These are phyloP conservation scores for Citrus sinensis DNA, from an alignment of 345 rosid genomes.

Conservation along the genomic window DNA sequence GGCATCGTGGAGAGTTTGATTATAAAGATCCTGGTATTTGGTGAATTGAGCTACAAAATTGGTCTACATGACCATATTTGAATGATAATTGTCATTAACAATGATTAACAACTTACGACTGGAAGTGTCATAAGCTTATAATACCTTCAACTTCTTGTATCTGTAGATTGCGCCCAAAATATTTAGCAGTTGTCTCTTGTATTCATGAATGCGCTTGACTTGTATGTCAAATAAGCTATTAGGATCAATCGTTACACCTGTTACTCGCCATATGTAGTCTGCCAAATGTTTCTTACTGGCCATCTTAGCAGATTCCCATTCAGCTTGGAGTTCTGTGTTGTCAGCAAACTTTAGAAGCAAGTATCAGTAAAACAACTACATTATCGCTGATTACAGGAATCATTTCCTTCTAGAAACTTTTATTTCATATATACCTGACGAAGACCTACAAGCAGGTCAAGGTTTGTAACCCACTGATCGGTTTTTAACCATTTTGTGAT, in stretches of 20 bases:
- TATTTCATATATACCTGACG: conserved; percentile 48
- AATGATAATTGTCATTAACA: not conserved
- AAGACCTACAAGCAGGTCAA: conserved; percentile 83
- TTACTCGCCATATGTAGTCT: conserved; percentile 60
- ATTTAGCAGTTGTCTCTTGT: conserved; percentile 93
- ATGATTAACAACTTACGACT: not conserved
- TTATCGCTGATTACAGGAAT: not conserved
- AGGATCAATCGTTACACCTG: conserved; percentile 76
- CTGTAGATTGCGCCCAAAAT: conserved; percentile 82
- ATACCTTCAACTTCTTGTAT: conserved; percentile 93
- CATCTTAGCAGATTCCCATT: conserved; percentile 93
- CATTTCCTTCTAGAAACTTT: not conserved
- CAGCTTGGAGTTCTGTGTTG: conserved; percentile 67
- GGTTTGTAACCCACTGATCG: conserved; percentile 83
- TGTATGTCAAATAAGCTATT: conserved; percentile 90
- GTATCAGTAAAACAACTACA: conserved; percentile 15
- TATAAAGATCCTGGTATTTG: not conserved
- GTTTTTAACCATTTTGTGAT: conserved; percentile 92
- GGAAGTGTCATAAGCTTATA: not conserved
- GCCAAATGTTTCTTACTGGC: conserved; percentile 84
- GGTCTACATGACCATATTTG: not conserved
- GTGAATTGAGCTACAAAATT: not conserved
- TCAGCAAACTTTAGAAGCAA: conserved; percentile 69
- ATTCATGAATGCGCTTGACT: conserved; percentile 97
- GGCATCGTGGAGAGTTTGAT: not conserved